Percentiles rank a stretch among this genome's conserved stretches.
Evolutionary conservation across 1,284 basidiomycete genomes (phyloP).

Genomic region (Apiotrichum mycotoxinovorans): DNA sequence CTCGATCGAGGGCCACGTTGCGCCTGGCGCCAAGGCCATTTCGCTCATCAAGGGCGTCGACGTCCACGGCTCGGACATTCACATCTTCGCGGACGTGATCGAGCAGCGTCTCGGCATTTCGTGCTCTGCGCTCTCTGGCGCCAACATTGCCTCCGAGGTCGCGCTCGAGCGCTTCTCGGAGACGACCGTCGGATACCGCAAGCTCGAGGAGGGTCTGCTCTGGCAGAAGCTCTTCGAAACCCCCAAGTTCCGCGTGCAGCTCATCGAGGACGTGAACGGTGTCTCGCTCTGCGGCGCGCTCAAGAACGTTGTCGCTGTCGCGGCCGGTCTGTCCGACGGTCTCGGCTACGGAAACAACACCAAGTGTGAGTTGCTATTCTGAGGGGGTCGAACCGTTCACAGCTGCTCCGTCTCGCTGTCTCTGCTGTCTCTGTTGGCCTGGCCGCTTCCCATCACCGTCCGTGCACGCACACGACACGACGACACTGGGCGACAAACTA

Average conservation of each 20-base stretch:
- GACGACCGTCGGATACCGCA: conserved; percentile 58
- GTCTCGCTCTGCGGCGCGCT: conserved; percentile 58
- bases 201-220: conserved; percentile 50
- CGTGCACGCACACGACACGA: no score
- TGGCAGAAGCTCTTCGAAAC: conserved; percentile 55
- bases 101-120: conserved; percentile 54
- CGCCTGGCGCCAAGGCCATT: conserved; percentile 50
- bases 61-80: conserved; percentile 54
- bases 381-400: no score
- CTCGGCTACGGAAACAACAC: conserved; percentile 58
- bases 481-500: no score
- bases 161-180: conserved; percentile 55
- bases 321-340: conserved; percentile 57
- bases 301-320: conserved; percentile 59
- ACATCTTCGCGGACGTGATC: conserved; percentile 60
- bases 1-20: conserved; percentile 51
- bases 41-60: conserved; percentile 57
- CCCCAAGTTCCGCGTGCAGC: conserved; percentile 54
- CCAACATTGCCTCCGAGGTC: conserved; percentile 60
- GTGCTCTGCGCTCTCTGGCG: conserved; percentile 58
- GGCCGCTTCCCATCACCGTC: no score
- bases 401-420: no score
- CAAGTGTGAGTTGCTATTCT: conserved; percentile 48
- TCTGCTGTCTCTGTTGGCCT: no score
- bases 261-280: conserved; percentile 56